Percentiles rank a stretch among this genome's conserved stretches.
Evolutionary conservation across 768 basidiomycete genomes (phyloP).

Genomic region (Boletus subparvulus): DNA sequence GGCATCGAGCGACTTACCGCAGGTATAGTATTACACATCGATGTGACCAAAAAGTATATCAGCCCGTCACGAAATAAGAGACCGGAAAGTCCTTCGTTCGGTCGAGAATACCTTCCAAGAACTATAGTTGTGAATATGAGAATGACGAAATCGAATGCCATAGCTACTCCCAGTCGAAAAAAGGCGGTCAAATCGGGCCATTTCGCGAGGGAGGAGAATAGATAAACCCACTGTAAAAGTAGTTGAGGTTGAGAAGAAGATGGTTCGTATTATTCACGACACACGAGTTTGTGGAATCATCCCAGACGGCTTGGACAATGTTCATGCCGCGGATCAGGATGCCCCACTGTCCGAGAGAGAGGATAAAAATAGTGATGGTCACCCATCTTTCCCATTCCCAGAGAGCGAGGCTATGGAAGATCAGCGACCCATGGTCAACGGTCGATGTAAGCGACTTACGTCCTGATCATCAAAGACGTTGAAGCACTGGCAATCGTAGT

Average conservation of each 20-base stretch:
- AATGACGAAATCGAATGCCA: slow-evolving; percentile 67
- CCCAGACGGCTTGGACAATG: slow-evolving; percentile 59
- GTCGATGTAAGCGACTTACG: slow-evolving; percentile 36
- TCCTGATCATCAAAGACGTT: slow-evolving; percentile 69
- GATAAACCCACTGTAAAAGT: slow-evolving; percentile 63
- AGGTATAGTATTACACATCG: slow-evolving; percentile 63
- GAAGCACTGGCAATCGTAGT: slow-evolving; percentile 29
- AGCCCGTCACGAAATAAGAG: slow-evolving; percentile 74
- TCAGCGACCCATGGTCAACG: slow-evolving; percentile 23
- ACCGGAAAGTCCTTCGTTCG: slow-evolving; percentile 60
- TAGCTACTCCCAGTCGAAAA: slow-evolving; percentile 41
- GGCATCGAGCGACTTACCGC: slow-evolving; percentile 45
- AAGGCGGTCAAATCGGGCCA: not conserved
- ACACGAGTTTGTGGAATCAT: slow-evolving; percentile 41
- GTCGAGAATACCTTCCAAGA: slow-evolving; percentile 43
- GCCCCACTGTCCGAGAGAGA: slow-evolving; percentile 64
- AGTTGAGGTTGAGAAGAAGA: slow-evolving; percentile 58
- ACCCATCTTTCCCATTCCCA: slow-evolving; percentile 63
- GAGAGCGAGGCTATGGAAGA: slow-evolving; percentile 55
- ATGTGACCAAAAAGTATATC: slow-evolving; percentile 66
- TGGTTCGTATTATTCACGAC: slow-evolving; percentile 54
- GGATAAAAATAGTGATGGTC: slow-evolving; percentile 47
- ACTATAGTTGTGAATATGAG: slow-evolving; percentile 54
- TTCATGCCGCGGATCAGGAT: slow-evolving; percentile 69
- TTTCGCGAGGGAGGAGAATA: not conserved